phyloP scores from a whole-genome alignment of 768 basidiomycete genomes.

The Xerocomellus amylosporus region DNA sequence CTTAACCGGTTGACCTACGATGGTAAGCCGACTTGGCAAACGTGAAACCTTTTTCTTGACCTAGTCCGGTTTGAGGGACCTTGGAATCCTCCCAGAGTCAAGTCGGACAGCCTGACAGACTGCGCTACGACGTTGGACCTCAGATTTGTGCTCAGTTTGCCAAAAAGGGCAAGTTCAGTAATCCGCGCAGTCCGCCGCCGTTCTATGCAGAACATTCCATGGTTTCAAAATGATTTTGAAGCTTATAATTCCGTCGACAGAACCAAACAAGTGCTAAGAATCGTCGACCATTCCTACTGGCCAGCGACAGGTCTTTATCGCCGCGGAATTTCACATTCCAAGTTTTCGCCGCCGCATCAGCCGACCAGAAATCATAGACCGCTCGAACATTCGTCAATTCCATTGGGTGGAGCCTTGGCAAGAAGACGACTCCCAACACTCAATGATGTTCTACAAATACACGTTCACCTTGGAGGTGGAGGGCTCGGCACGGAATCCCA shows the following conservation, averaged over 20 bases:
- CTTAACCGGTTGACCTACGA: background rate
- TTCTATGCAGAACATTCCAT: constrained; percentile 30
- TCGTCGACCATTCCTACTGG: constrained; percentile 1
- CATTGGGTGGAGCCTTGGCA: background rate
- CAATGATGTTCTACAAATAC: background rate
- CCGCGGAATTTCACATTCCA: constrained; percentile 11
- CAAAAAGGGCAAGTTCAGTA: constrained; percentile 16
- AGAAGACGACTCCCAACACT: background rate
- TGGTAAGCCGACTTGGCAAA: background rate
- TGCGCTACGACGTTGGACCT: background rate
- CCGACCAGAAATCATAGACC: background rate
- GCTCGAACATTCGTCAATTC: constrained; percentile 2
- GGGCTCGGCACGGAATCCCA: constrained; percentile 4
- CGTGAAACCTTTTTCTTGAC: background rate
- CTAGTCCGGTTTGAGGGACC: too few species aligned
- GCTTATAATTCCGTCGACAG: constrained; percentile 20
- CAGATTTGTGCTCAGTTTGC: background rate
- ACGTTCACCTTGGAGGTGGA: constrained; percentile 3
- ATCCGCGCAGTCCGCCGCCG: constrained; percentile 15
- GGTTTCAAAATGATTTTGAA: background rate
- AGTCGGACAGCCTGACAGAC: too few species aligned
- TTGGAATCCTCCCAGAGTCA: too few species aligned
- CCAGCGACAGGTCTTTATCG: constrained; percentile 2
- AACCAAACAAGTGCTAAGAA: constrained; percentile 17
- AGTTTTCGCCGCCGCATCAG: background rate